Conservation (phyloP, 768 basidiomycete species). For the Chlorophyllum brunneum region DNA sequence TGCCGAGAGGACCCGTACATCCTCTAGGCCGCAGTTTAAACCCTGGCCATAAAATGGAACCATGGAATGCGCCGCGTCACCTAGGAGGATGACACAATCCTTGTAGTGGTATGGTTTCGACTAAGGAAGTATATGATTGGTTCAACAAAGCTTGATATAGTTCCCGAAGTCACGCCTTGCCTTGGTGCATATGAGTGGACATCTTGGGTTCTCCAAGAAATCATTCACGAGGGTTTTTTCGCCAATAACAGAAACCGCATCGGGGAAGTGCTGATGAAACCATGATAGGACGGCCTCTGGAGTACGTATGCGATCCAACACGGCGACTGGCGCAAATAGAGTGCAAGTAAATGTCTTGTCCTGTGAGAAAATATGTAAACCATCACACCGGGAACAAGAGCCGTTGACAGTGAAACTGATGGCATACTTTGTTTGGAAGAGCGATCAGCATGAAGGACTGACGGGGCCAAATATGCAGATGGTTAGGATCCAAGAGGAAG, state of each 20-base stretch:
- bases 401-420: conserved; percentile 6
- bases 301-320: conserved; percentile 64
- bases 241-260: conserved; percentile 84
- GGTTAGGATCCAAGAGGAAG: conserved; percentile 88
- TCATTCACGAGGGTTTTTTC: conserved; percentile 71
- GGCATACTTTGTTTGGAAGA: conserved; percentile 86
- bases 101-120: conserved; percentile 86
- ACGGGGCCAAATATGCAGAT: conserved; percentile 99
- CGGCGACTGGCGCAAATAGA: conserved; percentile 81
- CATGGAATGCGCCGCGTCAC: conserved; percentile 97
- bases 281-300: conserved; percentile 59
- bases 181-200: conserved; percentile 89
- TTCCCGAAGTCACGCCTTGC: conserved; percentile 39
- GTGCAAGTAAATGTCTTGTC: conserved; percentile 98
- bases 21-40: conserved; percentile 95
- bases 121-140: conserved; percentile 37
- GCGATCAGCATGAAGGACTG: conserved; percentile 99
- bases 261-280: conserved; percentile 84
- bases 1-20: conserved; percentile 84
- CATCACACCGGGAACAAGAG: not conserved
- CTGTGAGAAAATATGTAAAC: conserved; percentile 41
- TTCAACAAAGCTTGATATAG: conserved; percentile 21
- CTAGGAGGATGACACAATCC: conserved; percentile 83
- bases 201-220: conserved; percentile 82
- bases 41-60: conserved; percentile 99